Evolutionary conservation across 2,329 filamentous ascomycete species (phyloP), one percentile per base, ranked within the genome.

Genomic region (Harringtonia lauricola): DNA sequence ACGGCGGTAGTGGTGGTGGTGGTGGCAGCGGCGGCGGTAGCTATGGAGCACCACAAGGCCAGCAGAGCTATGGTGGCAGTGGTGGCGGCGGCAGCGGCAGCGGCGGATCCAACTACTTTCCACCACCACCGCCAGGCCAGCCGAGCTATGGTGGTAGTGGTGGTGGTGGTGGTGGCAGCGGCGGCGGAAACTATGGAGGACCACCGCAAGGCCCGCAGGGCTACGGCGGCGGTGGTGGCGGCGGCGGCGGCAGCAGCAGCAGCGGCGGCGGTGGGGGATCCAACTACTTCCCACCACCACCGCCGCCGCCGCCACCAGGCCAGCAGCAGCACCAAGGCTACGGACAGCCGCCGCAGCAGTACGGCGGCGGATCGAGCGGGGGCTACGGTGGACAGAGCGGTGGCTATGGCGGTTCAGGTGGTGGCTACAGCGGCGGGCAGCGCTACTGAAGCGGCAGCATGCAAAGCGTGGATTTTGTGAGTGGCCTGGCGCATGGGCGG

Each of bases 301-400:
- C 31, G 31, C 36, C 41, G 13, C 41, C 41, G 8, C 40, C 46
- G 14, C 29, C 46, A 14, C 22, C 21, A 35, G n/a, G n/a, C n/a
- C n/a, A n/a, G n/a, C n/a, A n/a, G n/a, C n/a, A n/a, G n/a, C n/a
- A n/a, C n/a, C 33, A 21, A 5, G 19, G 42, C 4, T 49, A 47
- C 35, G 47, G 37, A 2, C 47, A 41, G 24, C 41, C 26, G 18
- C 31, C 28, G n/a, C 19, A 44, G 22, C 38, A 46, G 28, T 31
- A 39, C 47, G 28, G n/a, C 18, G 8, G 9, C 49, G 47, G 9
- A 52, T 54, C 40, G 36, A 42, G 6, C 22, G 36, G 24, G 10
- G 24, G 24, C 24, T 34, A 46, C 24, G 41, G 40, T 3, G 42
- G 18, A 6, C 24, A 6, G 7, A 10, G 24, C 24, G 24, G 24